Evolutionary conservation across 2,329 filamentous ascomycete species (phyloP).

Genomic region (Botrytis tulipae): DNA sequence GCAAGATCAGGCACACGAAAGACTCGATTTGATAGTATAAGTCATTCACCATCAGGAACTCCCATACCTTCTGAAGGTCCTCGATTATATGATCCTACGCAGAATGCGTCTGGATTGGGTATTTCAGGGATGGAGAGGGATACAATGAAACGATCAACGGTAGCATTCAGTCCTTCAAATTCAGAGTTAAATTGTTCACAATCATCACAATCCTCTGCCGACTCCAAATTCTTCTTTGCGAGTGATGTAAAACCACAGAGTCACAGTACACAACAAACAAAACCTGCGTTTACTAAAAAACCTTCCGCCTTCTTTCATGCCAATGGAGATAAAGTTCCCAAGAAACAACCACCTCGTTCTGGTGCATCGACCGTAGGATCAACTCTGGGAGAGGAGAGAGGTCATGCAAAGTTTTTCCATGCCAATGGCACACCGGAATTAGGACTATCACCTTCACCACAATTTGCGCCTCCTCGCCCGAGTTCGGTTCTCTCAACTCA

Average conservation of each 20-base stretch:
- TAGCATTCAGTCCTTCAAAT: constrained; percentile 44
- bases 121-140: constrained; percentile 35
- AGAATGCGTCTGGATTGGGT: constrained; percentile 38
- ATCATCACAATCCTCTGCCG: constrained; percentile 35
- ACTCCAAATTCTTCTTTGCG: constrained; percentile 88
- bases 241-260: constrained; percentile 60
- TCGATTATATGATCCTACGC: constrained; percentile 27
- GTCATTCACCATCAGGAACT: constrained; percentile 58
- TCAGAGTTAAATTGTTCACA: constrained; percentile 39
- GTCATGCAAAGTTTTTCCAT: constrained; percentile 68
- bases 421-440: constrained; percentile 63
- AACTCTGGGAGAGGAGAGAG: constrained; percentile 33
- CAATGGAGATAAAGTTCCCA: constrained; percentile 44
- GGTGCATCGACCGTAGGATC: constrained; percentile 36
- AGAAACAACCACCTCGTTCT: constrained; percentile 36
- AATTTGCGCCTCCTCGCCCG: constrained; percentile 43
- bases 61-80: constrained; percentile 36
- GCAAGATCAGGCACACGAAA: constrained; percentile 74
- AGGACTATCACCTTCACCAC: constrained; percentile 40
- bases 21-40: constrained; percentile 66
- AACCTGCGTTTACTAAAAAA: constrained; percentile 26
- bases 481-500: constrained; percentile 48
- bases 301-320: constrained; percentile 52
- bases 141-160: constrained; percentile 33
- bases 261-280: constrained; percentile 30